phyloP scores from a whole-genome alignment of 179 eudicot species.

The Gypsophila paniculata region DNA sequence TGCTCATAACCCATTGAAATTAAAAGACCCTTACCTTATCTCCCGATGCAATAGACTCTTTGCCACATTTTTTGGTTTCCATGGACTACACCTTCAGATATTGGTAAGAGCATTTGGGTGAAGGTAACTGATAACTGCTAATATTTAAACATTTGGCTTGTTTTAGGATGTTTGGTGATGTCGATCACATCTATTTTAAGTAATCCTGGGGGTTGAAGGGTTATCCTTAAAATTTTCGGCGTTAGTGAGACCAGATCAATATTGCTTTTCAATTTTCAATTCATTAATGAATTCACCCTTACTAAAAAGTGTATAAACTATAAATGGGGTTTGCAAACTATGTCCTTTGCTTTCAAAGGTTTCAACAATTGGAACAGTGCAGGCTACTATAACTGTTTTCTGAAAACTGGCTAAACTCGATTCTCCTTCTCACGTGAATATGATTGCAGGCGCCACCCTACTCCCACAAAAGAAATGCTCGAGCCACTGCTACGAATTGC shows the following conservation, averaged over 20 bases:
- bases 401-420: not conserved
- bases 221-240: too few species aligned
- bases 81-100: not conserved
- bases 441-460: constrained; percentile 83
- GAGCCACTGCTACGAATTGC: constrained; percentile 91
- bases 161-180: too few species aligned
- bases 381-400: not conserved
- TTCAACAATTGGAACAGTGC: too few species aligned
- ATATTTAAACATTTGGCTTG: too few species aligned
- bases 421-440: not conserved
- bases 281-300: not conserved
- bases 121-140: too few species aligned
- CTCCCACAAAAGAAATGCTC: constrained; percentile 95
- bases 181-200: too few species aligned
- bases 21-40: too few species aligned
- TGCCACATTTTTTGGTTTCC: not conserved
- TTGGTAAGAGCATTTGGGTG: too few species aligned
- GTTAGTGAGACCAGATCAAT: not conserved
- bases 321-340: constrained; percentile 10
- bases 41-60: too few species aligned
- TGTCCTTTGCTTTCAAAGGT: not conserved
- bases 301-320: not conserved
- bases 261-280: not conserved
- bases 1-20: too few species aligned
- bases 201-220: too few species aligned